A percentile compares a stretch with the other conserved stretches of the same genome.
Conservation (phyloP, 2,329 filamentous ascomycete genomes). For the Fusarium metavorans region DNA sequence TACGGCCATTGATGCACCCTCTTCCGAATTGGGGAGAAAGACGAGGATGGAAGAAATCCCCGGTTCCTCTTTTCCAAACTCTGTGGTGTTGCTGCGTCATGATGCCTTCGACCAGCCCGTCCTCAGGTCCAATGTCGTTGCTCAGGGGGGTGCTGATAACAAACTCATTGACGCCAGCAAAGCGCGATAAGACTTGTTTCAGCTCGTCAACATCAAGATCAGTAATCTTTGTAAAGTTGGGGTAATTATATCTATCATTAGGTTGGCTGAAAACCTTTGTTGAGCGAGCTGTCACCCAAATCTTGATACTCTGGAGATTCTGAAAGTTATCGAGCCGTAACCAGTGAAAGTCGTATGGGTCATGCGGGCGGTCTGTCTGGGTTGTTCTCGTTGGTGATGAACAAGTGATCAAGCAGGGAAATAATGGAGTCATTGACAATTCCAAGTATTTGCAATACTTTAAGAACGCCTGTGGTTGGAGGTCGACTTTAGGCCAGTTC, state of each 20-base stretch:
- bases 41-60: not conserved
- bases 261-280: not conserved
- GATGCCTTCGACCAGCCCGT: not conserved
- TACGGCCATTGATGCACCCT: not conserved
- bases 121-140: not conserved
- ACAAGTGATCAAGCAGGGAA: not conserved
- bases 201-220: not conserved
- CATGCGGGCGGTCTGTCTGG: not conserved
- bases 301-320: constrained; percentile 6
- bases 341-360: constrained; percentile 4
- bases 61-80: constrained; percentile 7
- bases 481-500: not conserved
- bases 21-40: not conserved
- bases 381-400: not conserved
- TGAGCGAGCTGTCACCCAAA: constrained; percentile 6
- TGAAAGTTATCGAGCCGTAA: not conserved
- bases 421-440: not conserved
- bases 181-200: not conserved
- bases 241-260: not conserved
- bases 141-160: not conserved
- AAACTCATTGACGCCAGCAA: not conserved
- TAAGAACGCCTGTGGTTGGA: not conserved
- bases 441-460: not conserved
- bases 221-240: not conserved
- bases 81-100: not conserved